Base-by-base conservation (phyloP, 345 rosid genomes). In the Conringia planisiliqua region DNA sequence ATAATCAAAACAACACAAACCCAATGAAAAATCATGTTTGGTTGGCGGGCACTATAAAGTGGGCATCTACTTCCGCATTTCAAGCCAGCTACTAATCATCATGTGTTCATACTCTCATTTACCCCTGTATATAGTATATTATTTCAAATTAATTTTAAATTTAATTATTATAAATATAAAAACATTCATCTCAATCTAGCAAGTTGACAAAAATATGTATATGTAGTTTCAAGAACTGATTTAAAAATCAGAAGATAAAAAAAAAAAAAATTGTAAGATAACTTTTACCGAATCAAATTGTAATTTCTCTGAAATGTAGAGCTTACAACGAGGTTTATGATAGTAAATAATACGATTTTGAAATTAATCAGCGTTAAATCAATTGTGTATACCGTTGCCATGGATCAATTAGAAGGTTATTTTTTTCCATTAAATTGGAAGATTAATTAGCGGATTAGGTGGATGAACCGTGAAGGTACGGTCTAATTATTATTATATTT, bases 41-140 rank as follows among this genome's bases (percentile, higher is more conserved):
- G 78, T 73, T 52, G 74, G 71, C 75, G 75, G 71, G 64, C 72
- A 74, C 69, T 63, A 52, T 61, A 76, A 68, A 76, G 74, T 75
- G 58, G 63, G 79, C 74, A 69, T 75, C 74, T 75, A 75, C 67
- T 74, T 66, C 67, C 73, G 73, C 73, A 74, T 74, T 58, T 58
- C 43, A 66, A 66, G 78, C 78, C 68, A 74, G 68, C 78, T 47
- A 27, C 78, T 75, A 75, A 68, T 75, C 69, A 75, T 68, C 62
- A 68, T 75, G 48, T 61, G 74, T 75, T 75, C 79, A 75, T 61
- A 75, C 63, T 18, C 61, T n/a, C 18, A 29, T 16, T 20, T 39
- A 10, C 54, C 59, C 43, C 14, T 40, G n/a, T 17, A 16, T 17
- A 16, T 17, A 57, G 20, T 32, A 16, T 38, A 27, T 26, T 51